Base-by-base conservation (phyloP, 176 grass and related monocot genomes). In the Musa schizocarpa region DNA sequence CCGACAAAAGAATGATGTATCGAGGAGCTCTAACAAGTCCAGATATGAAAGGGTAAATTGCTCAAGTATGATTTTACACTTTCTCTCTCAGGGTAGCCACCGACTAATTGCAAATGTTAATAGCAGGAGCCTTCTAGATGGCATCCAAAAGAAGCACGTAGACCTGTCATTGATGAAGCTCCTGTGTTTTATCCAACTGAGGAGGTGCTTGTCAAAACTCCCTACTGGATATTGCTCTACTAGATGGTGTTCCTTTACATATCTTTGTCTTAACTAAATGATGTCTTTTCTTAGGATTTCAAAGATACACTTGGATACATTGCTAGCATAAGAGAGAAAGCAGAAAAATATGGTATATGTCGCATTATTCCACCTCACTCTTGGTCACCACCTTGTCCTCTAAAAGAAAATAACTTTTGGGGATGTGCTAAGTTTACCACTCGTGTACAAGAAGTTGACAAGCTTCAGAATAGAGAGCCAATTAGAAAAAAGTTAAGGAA, bases 371-470 rank as follows among this genome's bases (percentile, higher is more conserved):
- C 94, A 66, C 94, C 94, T 13, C 27, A 73, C 77, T 90, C 88
- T 71, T 98, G 94, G 94, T 78, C 17, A 62, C 88, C 90, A 17
- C 82, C 86, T 1, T 98, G 90, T 58, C 78, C 70, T 63, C 85
- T 98, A 49, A 93, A 85, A 64, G 88, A 93, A 23, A 88, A 89
- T 66, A 77, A 68, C 52, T 88, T 98, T 65, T 98, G 88, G 87
- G 80, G 77, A 64, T 71, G 21, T 81, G 56, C 74, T 48, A 77
- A 90, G 71, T 98, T 98, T 81, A 88, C 87, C 73, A 98, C 90
- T 72, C 86, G 94, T 74, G 76, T 98, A 59, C 94, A 98, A 81
- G 74, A 93, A 77, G 94, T 98, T 81, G 86, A 98, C 75, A 98
- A 93, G 82, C 90, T 98, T 83, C 94, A 98, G 64, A 98, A 98